phyloP scores from a whole-genome alignment of 2,329 filamentous ascomycete genomes.

The Dothideomycetes sp. region DNA sequence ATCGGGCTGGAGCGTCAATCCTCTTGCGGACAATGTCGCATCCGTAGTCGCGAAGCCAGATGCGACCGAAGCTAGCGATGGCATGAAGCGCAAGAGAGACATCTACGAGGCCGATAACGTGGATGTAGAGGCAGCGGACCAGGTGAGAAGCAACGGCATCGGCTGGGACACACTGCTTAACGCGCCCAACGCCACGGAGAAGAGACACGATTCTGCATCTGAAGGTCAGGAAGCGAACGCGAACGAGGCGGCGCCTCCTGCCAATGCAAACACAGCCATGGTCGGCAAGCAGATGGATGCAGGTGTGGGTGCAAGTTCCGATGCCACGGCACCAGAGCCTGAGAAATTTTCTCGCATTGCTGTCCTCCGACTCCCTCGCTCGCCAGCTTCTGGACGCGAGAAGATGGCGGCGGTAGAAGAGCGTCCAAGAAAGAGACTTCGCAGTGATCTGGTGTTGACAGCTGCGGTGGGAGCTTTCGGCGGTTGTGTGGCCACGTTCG shows the following conservation, averaged over 20 bases:
- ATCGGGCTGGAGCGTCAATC: too few relatives aligned
- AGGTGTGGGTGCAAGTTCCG: too few relatives aligned
- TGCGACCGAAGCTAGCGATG: neutral
- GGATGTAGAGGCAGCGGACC: neutral
- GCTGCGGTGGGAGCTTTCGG: neutral
- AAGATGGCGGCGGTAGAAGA: too few relatives aligned
- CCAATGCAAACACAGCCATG: too few relatives aligned
- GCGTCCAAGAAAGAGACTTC: neutral
- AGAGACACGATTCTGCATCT: neutral
- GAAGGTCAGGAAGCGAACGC: too few relatives aligned
- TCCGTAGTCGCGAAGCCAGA: neutral
- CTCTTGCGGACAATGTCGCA: too few relatives aligned
- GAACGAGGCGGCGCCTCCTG: too few relatives aligned
- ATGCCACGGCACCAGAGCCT: too few relatives aligned
- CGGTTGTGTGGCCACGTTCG: neutral
- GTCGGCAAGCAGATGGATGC: neutral
- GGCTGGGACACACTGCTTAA: too few relatives aligned
- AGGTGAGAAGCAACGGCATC: neutral
- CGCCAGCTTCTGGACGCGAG: too few relatives aligned
- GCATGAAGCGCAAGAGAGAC: slow-evolving; percentile 6
- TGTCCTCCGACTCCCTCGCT: too few relatives aligned
- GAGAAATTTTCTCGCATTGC: too few relatives aligned
- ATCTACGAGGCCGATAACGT: slow-evolving; percentile 1
- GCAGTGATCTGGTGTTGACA: neutral
- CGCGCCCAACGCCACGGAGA: neutral